Base-by-base conservation (phyloP, 73 alveolate genomes). In the Diophrys sp. region DNA sequence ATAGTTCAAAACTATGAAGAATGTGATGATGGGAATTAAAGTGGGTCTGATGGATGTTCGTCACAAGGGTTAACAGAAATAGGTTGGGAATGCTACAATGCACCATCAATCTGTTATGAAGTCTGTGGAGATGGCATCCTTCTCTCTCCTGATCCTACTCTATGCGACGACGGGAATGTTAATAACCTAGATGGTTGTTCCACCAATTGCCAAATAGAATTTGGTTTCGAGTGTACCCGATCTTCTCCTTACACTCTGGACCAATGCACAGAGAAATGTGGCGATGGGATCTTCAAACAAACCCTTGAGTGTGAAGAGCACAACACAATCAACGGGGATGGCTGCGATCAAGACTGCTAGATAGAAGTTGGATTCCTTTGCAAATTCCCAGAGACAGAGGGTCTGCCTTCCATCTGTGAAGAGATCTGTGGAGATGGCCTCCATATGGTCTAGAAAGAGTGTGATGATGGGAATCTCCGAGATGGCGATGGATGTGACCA, bases 401-500 rank as follows among this genome's bases (percentile, higher is more conserved):
- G n/a, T 18, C 18, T 11, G 18, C n/a, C 62, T 44, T 44, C 62
- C 5, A 44, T 44, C 62, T 79, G 88, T 31, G 67, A 33, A 25
- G 88, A 79, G 76, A 53, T n/a, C 1, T 79, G 88, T 53, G 88
- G 88, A 24, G 88, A 79, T 71, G 75, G 82, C 5, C 54, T 44
- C 25, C 33, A 79, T 66, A 34, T 70, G 23, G 88, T 80, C 1
- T 32, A 69, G 29, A 83, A 82, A 30, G 73, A 77, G 26, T 88
- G 95, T 44, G 95, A 83, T 67, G 95, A 88, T 83, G 91, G 89
- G 33, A 88, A 88, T 71, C 5, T 30, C 0, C 29, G 67, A 2
- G 74, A 83, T 88, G 95, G 91, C 1, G 91, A 88, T 83, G 95
- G 91, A 24, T 82, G 91, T 55, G 57, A 73, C 31, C 28, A 76